Conservation (phyloP, 495 filamentous ascomycete species). For the Penicillium diatomitis region DNA sequence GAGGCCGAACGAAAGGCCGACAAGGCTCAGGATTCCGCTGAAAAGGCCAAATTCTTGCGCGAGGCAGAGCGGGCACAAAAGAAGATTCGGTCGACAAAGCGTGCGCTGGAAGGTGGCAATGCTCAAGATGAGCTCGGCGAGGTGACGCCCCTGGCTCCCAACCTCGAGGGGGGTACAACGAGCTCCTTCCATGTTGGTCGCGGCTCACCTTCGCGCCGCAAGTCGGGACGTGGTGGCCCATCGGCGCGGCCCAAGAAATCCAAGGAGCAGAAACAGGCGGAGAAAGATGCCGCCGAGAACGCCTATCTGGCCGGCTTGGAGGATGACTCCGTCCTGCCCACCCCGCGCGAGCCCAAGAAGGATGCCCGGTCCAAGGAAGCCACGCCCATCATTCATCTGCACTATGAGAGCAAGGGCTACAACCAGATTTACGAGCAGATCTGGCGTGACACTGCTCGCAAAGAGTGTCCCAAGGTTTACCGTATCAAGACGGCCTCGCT, state of each 20-base stretch:
- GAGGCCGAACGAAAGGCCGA: conserved; percentile 70
- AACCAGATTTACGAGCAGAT: conserved; percentile 98
- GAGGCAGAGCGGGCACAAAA: conserved; percentile 80
- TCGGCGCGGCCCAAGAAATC: conserved; percentile 68
- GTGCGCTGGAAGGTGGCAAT: conserved; percentile 74
- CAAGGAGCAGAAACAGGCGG: conserved; percentile 93
- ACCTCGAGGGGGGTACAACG: conserved; percentile 82
- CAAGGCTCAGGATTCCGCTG: conserved; percentile 64
- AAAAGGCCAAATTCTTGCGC: conserved; percentile 63
- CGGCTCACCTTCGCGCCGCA: conserved; percentile 55
- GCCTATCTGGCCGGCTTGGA: conserved; percentile 80
- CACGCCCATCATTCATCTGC: conserved; percentile 40
- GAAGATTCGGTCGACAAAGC: conserved; percentile 76
- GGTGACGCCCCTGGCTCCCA: conserved; percentile 63
- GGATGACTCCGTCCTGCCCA: conserved; percentile 54
- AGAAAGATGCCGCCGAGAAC: conserved; percentile 86
- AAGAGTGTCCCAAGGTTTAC: conserved; percentile 86
- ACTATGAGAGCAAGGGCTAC: conserved; percentile 83
- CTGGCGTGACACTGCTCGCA: conserved; percentile 87
- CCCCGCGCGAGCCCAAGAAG: conserved; percentile 59
- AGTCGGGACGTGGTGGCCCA: conserved; percentile 52
- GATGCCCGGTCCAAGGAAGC: conserved; percentile 50
- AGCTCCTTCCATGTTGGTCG: conserved; percentile 68
- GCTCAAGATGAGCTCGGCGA: conserved; percentile 72
- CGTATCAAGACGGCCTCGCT: conserved; percentile 77